phyloP scores from a whole-genome alignment of 768 basidiomycete species.

The Russula earlei region DNA sequence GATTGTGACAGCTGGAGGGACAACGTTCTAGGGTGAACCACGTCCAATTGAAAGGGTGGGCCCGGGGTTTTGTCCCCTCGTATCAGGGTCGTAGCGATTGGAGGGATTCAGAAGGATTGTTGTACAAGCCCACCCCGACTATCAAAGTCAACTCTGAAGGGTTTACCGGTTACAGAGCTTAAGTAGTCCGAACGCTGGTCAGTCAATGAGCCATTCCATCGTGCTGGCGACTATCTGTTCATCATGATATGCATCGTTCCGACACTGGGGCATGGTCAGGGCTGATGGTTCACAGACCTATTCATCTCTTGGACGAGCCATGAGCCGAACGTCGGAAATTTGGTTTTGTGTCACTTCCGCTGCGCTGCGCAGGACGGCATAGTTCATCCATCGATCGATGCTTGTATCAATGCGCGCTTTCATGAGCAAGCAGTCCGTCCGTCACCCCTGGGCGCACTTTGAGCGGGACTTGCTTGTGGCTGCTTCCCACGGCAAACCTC shows the following conservation, averaged over 20 bases:
- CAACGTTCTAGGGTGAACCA: constrained; percentile 7
- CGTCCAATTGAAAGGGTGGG: not conserved
- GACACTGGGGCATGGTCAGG: not conserved
- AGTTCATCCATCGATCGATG: too few species aligned
- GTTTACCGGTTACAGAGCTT: not conserved
- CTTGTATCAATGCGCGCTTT: constrained; percentile 2
- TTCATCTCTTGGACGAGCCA: not conserved
- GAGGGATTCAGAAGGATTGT: not conserved
- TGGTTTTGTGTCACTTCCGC: not conserved
- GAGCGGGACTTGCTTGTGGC: not conserved
- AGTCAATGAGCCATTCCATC: not conserved
- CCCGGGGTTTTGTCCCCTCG: constrained; percentile 1
- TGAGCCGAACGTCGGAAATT: not conserved
- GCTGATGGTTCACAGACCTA: not conserved
- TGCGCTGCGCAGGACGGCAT: not conserved
- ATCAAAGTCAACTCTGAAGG: not conserved
- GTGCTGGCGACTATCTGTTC: not conserved
- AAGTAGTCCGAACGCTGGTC: not conserved
- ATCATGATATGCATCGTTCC: not conserved
- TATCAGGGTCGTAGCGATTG: not conserved
- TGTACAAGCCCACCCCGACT: not conserved
- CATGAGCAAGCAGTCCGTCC: constrained; percentile 1
- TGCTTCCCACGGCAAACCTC: not conserved
- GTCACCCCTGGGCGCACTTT: not conserved
- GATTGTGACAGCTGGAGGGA: not conserved